Conservation (phyloP, 1,284 basidiomycete species). For the Sanghuangporus baumii region DNA sequence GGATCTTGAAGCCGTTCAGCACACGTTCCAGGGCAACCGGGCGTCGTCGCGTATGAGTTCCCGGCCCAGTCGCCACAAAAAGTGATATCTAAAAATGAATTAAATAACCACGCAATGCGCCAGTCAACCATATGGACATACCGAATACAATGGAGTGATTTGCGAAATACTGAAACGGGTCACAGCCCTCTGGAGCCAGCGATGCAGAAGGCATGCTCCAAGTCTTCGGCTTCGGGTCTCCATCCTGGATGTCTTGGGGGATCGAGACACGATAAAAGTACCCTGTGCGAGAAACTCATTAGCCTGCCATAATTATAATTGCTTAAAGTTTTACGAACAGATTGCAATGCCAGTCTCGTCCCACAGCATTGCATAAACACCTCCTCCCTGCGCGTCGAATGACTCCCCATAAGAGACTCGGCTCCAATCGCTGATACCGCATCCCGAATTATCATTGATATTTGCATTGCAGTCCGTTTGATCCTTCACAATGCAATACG, state of each 20-base stretch:
- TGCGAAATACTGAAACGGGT: slow-evolving; percentile 52
- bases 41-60: slow-evolving; percentile 62
- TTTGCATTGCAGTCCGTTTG: slow-evolving; percentile 51
- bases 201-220: slow-evolving; percentile 67
- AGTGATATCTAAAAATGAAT: slow-evolving; percentile 55
- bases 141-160: slow-evolving; percentile 63
- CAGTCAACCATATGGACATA: slow-evolving; percentile 21
- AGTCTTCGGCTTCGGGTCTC: slow-evolving; percentile 46
- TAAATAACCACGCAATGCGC: neutral
- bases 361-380: slow-evolving; percentile 76
- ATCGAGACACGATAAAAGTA: slow-evolving; percentile 70
- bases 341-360: slow-evolving; percentile 65
- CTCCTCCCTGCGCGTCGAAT: slow-evolving; percentile 69
- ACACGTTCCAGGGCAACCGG: slow-evolving; percentile 69
- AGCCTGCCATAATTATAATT: neutral
- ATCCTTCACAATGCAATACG: slow-evolving; percentile 25
- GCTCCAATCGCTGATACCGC: slow-evolving; percentile 66
- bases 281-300: slow-evolving; percentile 35
- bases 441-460: slow-evolving; percentile 54
- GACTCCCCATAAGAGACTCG: slow-evolving; percentile 65
- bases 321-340: slow-evolving; percentile 39
- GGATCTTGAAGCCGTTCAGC: slow-evolving; percentile 58
- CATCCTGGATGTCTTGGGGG: slow-evolving; percentile 55
- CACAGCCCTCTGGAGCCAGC: slow-evolving; percentile 49
- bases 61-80: slow-evolving; percentile 85